phyloP scores from a whole-genome alignment of 2,329 filamentous ascomycete species.

The Neodidymelliopsis sp. region DNA sequence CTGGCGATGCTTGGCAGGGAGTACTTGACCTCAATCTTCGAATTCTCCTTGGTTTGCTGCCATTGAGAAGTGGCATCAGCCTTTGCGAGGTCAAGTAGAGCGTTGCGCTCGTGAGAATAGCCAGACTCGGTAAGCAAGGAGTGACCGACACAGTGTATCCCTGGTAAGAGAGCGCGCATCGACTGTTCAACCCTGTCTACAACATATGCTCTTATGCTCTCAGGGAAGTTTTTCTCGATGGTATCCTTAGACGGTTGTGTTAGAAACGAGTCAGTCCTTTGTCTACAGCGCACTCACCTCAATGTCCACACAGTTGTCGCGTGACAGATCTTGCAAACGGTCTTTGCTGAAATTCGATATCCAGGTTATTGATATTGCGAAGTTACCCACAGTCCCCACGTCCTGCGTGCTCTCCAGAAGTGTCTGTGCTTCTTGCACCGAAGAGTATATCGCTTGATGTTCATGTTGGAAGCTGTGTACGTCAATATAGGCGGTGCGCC shows the following conservation, averaged over 20 bases:
- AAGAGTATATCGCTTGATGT: conserved; percentile 26
- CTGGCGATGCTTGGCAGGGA: conserved; percentile 26
- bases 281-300: conserved; percentile 20
- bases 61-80: conserved; percentile 34
- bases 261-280: neutral
- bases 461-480: conserved; percentile 26
- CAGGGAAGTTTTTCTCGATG: conserved; percentile 19
- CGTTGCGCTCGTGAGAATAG: conserved; percentile 16
- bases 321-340: conserved; percentile 21
- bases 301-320: conserved; percentile 31
- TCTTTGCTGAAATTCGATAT: conserved; percentile 24
- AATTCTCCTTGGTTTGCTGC: conserved; percentile 28
- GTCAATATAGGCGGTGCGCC: conserved; percentile 31
- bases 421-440: conserved; percentile 22
- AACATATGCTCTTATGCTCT: conserved; percentile 15
- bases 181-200: conserved; percentile 21
- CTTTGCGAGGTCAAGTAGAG: conserved; percentile 26
- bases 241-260: conserved; percentile 6
- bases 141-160: conserved; percentile 21
- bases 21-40: conserved; percentile 35
- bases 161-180: conserved; percentile 13
- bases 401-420: conserved; percentile 19
- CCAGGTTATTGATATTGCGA: conserved; percentile 38
- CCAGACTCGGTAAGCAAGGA: conserved; percentile 29
- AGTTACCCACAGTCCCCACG: conserved; percentile 22